phyloP scores from a whole-genome alignment of 2,329 filamentous ascomycete genomes.

The Clonostachys byssicola region DNA sequence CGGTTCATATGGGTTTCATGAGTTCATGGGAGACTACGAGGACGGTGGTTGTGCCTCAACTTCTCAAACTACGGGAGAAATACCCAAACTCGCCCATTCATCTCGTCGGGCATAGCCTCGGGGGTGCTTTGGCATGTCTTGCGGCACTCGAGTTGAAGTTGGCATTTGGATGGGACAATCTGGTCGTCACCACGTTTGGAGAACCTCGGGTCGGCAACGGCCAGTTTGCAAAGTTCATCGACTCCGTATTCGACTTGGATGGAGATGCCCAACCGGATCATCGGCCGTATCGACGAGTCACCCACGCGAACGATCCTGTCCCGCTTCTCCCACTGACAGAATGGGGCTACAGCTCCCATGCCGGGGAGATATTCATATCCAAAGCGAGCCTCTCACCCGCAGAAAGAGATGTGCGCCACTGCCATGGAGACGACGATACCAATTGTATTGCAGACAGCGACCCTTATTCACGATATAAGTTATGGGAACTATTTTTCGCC shows the following conservation, averaged over 20 bases:
- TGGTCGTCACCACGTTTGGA: slow-evolving; percentile 85
- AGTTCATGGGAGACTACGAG: slow-evolving; percentile 78
- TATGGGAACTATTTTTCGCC: slow-evolving; percentile 92
- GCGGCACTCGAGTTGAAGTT: slow-evolving; percentile 76
- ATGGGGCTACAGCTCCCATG: slow-evolving; percentile 85
- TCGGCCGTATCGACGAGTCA: slow-evolving; percentile 68
- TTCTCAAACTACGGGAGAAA: slow-evolving; percentile 53
- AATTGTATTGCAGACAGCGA: slow-evolving; percentile 57
- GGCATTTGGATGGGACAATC: slow-evolving; percentile 68
- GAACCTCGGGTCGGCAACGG: slow-evolving; percentile 69
- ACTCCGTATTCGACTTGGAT: slow-evolving; percentile 43
- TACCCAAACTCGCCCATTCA: slow-evolving; percentile 72
- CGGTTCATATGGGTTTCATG: slow-evolving; percentile 88
- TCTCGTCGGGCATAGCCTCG: slow-evolving; percentile 86
- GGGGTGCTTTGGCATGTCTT: slow-evolving; percentile 85
- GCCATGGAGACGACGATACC: slow-evolving; percentile 66
- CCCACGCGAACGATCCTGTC: slow-evolving; percentile 82
- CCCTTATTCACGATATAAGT: slow-evolving; percentile 47
- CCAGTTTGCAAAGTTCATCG: slow-evolving; percentile 50
- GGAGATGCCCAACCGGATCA: slow-evolving; percentile 21
- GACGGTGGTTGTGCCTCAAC: slow-evolving; percentile 60
- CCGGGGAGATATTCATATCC: slow-evolving; percentile 81
- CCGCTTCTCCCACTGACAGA: slow-evolving; percentile 80
- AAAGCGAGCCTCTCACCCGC: slow-evolving; percentile 67
- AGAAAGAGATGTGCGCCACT: slow-evolving; percentile 64